Base-by-base conservation (phyloP, 495 filamentous ascomycete species). In the Penicillium silybi region DNA sequence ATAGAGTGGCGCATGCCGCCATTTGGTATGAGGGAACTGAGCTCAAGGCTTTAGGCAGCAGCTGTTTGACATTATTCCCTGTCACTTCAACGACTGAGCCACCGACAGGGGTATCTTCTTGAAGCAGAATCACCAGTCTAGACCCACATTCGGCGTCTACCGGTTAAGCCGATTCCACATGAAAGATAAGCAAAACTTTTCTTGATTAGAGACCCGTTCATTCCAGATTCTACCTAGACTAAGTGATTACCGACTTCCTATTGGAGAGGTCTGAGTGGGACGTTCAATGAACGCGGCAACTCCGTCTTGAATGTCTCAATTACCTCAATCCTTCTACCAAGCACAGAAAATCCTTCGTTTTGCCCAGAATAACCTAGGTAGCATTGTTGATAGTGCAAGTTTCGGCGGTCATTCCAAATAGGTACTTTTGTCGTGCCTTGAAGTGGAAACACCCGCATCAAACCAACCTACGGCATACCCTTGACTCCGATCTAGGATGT, bases 31-130 rank as follows among this genome's bases (percentile, higher is more conserved):
- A 20, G 9, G 39, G 25, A 22, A 39, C 44, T 48, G 27, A 32
- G 11, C 29, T 13, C 29, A 11, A 13, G 29, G 40, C 27, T 39
- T 15, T 32, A 22, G 38, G 23, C 39, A 11, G 22, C 32, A 11
- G 22, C 32, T 29, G 20, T 37, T n/a, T 45, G 22, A 39, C 9
- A n/a, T 26, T 6, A 20, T 18, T 11, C 35, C 48, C 18, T 42
- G 32, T 49, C 41, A 50, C 46, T 56, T 47, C 38, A 44, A 44
- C 16, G 16, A 38, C 35, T 46, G 26, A 48, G 40, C 40, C 32
- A 53, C 54, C 11, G 35, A 45, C 43, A 43, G 48, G 43, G 50
- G 34, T 15, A 17, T 45, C 39, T 35, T 46, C 44, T 29, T 53
- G 41, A 17, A 22, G 50, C 5, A 9, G 20, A 20, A 44, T 39